Base-by-base conservation (phyloP, 805 yeast species). In the Lachancea quebecensis region DNA sequence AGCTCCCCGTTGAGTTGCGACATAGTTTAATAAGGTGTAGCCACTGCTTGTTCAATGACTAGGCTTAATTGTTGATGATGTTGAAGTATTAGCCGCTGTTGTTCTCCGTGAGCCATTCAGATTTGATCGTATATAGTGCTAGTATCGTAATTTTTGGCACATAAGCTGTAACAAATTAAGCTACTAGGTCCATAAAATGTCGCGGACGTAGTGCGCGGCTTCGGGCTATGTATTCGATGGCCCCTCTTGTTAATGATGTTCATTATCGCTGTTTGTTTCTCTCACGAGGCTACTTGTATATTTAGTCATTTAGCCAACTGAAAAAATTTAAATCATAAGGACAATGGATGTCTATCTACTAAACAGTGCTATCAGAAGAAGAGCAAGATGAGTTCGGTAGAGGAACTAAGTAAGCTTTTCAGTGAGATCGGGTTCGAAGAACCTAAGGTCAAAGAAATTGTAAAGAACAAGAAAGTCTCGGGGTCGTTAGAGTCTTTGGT, bases 391-490 rank as follows among this genome's bases (percentile, higher is more conserved):
- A 48, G 59, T 29, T 60, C 65, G 30, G 57, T 67, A 25, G 75
- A 70, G 31, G 68, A 61, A 15, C 53, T 72, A 14, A 58, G 68
- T 18, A 47, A 52, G 28, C 54, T 56, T 3, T 65, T 72, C 42
- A 53, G 59, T 44, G 50, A 53, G n/a, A 52, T 82, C 47, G 95
- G 95, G 11, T 78, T 85, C 53, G 79, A 76, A 54, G 91, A 83
- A 14, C 72, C 79, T 54, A 87, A 86, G 63, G 73, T 85, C 48
- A 77, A 79, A 41, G 98, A 93, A 60, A 82, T 89, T 46, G 65
- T 79, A 46, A 91, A 88, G 65, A 91, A 93, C 70, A 81, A 81
- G 62, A 90, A 90, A 65, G 95, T 90, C 35, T 77, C 91, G 14
- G 70, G 71, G 35, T 78, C 95, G 1, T 73, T 93, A 42, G 73